These are phyloP conservation scores for Amanita jacksonii DNA, from an alignment of 768 basidiomycete genomes.

Conservation along the genomic window DNA sequence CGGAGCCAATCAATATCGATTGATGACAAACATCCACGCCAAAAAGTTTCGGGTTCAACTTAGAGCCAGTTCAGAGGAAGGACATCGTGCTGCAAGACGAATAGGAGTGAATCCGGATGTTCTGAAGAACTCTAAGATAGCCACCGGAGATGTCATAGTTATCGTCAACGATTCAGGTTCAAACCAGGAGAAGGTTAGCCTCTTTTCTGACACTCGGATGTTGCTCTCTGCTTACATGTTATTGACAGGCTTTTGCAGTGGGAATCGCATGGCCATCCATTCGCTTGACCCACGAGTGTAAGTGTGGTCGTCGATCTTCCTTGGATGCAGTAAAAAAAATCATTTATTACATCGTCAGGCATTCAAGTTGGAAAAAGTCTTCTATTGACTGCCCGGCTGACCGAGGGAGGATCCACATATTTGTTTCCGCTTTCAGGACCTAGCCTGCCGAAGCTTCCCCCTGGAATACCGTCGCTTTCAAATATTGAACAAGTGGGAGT, in stretches of 20 bases:
- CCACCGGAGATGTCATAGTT: conserved; percentile 61
- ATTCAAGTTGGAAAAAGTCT: conserved; percentile 47
- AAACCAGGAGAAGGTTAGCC: conserved; percentile 18
- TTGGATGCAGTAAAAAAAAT: conserved; percentile 4
- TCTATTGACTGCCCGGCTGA: conserved; percentile 50
- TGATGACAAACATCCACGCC: conserved; percentile 2
- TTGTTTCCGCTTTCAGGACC: conserved; percentile 39
- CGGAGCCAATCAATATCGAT: too few relatives aligned
- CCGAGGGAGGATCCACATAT: conserved; percentile 36
- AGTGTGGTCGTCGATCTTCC: too few relatives aligned
- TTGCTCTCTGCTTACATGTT: conserved; percentile 7
- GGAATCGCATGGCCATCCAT: conserved; percentile 72
- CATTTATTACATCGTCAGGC: conserved; percentile 25
- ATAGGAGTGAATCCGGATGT: conserved; percentile 54
- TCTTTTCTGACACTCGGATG: background rate
- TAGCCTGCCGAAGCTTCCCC: conserved; percentile 24
- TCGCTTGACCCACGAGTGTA: conserved; percentile 50
- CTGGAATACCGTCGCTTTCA: conserved; percentile 41
- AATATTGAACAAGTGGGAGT: conserved; percentile 39
- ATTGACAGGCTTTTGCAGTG: conserved; percentile 47
- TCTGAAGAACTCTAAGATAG: conserved; percentile 50
- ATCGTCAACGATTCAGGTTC: conserved; percentile 33
- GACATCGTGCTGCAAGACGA: conserved; percentile 49
- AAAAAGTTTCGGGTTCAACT: conserved; percentile 33
- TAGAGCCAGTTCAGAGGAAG: conserved; percentile 23